These are phyloP conservation scores for Trichocladium antarcticum DNA, from an alignment of 495 filamentous ascomycete genomes.

Conservation along the genomic window DNA sequence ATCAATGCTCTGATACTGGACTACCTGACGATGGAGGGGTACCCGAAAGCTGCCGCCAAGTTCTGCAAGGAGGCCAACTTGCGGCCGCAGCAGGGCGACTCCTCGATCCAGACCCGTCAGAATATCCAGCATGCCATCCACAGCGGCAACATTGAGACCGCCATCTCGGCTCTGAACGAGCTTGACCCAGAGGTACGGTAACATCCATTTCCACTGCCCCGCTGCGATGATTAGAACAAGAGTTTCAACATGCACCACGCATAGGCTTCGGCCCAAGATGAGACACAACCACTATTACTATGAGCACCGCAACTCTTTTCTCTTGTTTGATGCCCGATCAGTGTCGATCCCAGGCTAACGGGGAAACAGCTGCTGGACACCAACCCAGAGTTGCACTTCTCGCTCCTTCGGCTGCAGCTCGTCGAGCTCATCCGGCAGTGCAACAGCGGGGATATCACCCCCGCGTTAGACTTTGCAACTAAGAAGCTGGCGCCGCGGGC, in stretches of 20 bases:
- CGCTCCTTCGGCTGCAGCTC: constrained; percentile 79
- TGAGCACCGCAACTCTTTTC: constrained; percentile 48
- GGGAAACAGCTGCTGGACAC: constrained; percentile 67
- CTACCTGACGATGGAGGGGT: constrained; percentile 92
- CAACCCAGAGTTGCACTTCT: constrained; percentile 77
- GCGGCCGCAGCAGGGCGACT: constrained; percentile 53
- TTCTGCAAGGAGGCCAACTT: constrained; percentile 93
- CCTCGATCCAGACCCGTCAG: constrained; percentile 64
- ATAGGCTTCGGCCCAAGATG: constrained; percentile 82
- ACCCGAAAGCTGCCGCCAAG: constrained; percentile 82
- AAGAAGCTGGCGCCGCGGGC: constrained; percentile 78
- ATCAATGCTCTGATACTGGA: constrained; percentile 95
- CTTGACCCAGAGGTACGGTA: constrained; percentile 73
- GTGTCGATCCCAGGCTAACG: constrained; percentile 8
- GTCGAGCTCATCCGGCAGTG: constrained; percentile 82
- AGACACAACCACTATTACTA: constrained; percentile 88
- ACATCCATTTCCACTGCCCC: constrained; percentile 15
- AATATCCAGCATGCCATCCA: constrained; percentile 73
- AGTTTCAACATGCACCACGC: constrained; percentile 99
- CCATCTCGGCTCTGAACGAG: constrained; percentile 80
- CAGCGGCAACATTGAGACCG: constrained; percentile 68
- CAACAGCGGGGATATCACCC: constrained; percentile 64
- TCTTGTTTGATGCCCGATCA: not conserved
- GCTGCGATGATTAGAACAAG: constrained; percentile 75
- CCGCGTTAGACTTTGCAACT: constrained; percentile 79